phyloP scores from a whole-genome alignment of 2,329 filamentous ascomycete genomes.

The Diaporthe batatas region DNA sequence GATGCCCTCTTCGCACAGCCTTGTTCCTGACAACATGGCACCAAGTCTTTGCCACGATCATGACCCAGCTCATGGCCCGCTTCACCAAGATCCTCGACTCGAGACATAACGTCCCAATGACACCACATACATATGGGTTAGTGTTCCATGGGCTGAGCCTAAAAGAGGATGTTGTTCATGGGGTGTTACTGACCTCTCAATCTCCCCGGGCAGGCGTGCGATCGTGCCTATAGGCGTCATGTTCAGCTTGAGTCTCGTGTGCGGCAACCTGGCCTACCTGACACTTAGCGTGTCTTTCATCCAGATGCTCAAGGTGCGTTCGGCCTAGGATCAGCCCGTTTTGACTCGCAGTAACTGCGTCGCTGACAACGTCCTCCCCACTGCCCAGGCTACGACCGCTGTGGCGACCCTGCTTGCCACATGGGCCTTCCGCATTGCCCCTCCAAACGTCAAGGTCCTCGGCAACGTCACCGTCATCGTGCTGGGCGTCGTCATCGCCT shows the following conservation, averaged over 20 bases:
- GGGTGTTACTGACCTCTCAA: constrained; percentile 66
- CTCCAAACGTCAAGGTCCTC: constrained; percentile 84
- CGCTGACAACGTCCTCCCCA: neutral
- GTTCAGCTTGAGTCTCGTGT: constrained; percentile 92
- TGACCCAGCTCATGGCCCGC: constrained; percentile 89
- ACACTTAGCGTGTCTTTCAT: constrained; percentile 94
- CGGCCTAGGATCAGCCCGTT: too few relatives aligned
- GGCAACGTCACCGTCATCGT: constrained; percentile 93
- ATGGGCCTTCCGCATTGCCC: constrained; percentile 84
- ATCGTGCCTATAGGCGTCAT: constrained; percentile 92
- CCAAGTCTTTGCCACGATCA: constrained; percentile 86
- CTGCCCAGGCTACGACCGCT: constrained; percentile 82
- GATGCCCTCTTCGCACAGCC: constrained; percentile 62
- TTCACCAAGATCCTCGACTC: constrained; percentile 89
- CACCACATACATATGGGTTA: constrained; percentile 55
- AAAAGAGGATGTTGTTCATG: neutral
- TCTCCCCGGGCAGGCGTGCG: constrained; percentile 76
- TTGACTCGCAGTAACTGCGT: constrained; percentile 17
- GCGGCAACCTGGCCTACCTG: constrained; percentile 90
- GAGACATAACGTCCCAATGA: constrained; percentile 94
- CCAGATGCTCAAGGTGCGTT: constrained; percentile 89
- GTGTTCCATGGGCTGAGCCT: neutral
- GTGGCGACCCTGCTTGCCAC: constrained; percentile 88
- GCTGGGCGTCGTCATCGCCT: constrained; percentile 89
- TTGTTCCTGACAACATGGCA: constrained; percentile 94